Conservation (phyloP, 2,329 filamentous ascomycete species). For the Zalaria obscura region DNA sequence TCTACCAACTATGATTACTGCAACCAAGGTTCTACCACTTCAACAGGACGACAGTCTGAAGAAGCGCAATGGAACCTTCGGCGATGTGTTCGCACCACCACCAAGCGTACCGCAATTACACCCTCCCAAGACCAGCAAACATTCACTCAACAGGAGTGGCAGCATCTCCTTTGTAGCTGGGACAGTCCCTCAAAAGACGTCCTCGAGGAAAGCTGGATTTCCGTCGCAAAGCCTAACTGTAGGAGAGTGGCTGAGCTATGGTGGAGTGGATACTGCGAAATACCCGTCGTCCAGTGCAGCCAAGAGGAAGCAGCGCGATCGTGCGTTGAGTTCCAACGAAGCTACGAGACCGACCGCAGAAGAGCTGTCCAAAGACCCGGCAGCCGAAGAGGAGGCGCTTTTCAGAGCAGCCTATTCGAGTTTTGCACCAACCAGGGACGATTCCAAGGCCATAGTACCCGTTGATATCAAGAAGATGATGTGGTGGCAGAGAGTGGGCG, state of each 20-base stretch:
- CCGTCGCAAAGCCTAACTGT: constrained; percentile 50
- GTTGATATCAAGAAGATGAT: constrained; percentile 52
- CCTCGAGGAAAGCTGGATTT: constrained; percentile 36
- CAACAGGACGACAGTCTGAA: constrained; percentile 33
- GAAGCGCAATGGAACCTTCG: constrained; percentile 48
- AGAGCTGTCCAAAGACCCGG: constrained; percentile 20
- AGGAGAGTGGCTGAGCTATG: constrained; percentile 51
- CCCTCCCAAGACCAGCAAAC: constrained; percentile 54
- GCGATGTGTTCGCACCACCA: constrained; percentile 59
- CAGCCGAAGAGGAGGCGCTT: constrained; percentile 50
- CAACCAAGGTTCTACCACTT: constrained; percentile 49
- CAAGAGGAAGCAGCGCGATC: constrained; percentile 56
- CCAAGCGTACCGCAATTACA: constrained; percentile 50
- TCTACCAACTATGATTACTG: constrained; percentile 61
- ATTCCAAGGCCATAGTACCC: constrained; percentile 55
- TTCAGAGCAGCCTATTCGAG: constrained; percentile 68
- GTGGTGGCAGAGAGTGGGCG: constrained; percentile 62
- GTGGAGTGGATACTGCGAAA: constrained; percentile 26
- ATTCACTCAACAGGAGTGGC: constrained; percentile 45
- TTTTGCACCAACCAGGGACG: constrained; percentile 64
- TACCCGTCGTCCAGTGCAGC: constrained; percentile 43
- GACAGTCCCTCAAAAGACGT: constrained; percentile 34
- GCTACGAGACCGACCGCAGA: constrained; percentile 18
- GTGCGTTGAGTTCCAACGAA: constrained; percentile 54
- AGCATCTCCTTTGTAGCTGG: constrained; percentile 36